These are phyloP conservation scores for Sclerotinia subarctica DNA, from an alignment of 2,329 filamentous ascomycete genomes.

Conservation along the genomic window DNA sequence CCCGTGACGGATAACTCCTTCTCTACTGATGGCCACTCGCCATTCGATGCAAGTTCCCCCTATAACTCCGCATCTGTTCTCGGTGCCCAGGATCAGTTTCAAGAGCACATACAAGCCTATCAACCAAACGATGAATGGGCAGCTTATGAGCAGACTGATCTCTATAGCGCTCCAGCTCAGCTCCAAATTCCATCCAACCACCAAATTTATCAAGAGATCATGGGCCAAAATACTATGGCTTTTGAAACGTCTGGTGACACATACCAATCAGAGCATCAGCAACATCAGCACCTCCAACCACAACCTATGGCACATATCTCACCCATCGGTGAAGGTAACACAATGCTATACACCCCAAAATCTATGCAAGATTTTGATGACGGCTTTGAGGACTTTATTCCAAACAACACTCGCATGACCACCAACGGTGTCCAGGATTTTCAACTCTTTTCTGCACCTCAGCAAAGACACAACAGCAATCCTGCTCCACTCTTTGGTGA, in stretches of 20 bases:
- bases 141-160: constrained; percentile 55
- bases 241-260: constrained; percentile 37
- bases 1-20: constrained; percentile 34
- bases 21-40: constrained; percentile 33
- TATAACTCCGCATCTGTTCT: constrained; percentile 23
- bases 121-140: constrained; percentile 51
- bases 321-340: constrained; percentile 63
- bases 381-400: constrained; percentile 32
- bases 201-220: constrained; percentile 42
- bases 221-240: constrained; percentile 27
- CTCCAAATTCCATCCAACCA: constrained; percentile 48
- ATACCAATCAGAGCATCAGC: constrained; percentile 20
- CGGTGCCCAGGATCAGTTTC: constrained; percentile 48
- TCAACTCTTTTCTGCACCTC: constrained; percentile 34
- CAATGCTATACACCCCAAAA: constrained; percentile 66
- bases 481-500: constrained; percentile 35
- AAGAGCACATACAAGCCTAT: constrained; percentile 56
- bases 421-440: constrained; percentile 29
- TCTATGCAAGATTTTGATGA: constrained; percentile 63
- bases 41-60: constrained; percentile 42
- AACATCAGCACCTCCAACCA: background rate
- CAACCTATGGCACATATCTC: constrained; percentile 57
- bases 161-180: constrained; percentile 58
- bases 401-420: constrained; percentile 25
- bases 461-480: constrained; percentile 29